These are phyloP conservation scores for Penicillium tannophilum DNA, from an alignment of 495 filamentous ascomycete species.

Conservation along the genomic window DNA sequence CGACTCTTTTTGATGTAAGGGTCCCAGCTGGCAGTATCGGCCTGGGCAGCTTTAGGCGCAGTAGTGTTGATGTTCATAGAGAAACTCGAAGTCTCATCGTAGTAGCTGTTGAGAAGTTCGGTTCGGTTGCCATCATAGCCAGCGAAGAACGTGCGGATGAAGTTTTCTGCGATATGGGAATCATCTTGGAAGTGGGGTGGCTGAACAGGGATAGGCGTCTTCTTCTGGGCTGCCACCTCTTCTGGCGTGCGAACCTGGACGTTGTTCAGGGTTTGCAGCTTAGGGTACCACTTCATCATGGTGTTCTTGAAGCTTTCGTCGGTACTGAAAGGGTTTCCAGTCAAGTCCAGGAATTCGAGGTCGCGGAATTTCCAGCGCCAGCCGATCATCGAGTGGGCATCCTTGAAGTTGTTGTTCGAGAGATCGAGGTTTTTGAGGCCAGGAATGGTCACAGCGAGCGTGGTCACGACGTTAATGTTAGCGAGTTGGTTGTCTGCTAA, in stretches of 20 bases:
- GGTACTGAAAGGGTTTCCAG: constrained; percentile 71
- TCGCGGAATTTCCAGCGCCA: constrained; percentile 79
- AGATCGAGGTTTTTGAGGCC: constrained; percentile 83
- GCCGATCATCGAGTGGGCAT: constrained; percentile 54
- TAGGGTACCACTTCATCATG: constrained; percentile 80
- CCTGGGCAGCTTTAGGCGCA: constrained; percentile 54
- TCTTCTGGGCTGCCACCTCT: constrained; percentile 57
- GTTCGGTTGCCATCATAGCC: constrained; percentile 74
- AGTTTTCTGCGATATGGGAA: constrained; percentile 69
- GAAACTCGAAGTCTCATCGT: constrained; percentile 78
- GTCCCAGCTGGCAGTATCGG: constrained; percentile 60
- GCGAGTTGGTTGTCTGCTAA: constrained; percentile 75
- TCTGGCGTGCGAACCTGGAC: constrained; percentile 69
- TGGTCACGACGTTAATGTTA: constrained; percentile 67
- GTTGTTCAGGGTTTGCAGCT: constrained; percentile 70
- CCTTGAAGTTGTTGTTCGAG: constrained; percentile 73
- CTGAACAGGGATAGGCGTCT: constrained; percentile 67
- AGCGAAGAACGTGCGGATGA: constrained; percentile 72
- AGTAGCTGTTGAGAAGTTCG: constrained; percentile 63
- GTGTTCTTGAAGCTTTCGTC: constrained; percentile 65
- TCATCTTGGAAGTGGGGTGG: constrained; percentile 75
- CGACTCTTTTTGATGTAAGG: constrained; percentile 77
- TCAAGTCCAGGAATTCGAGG: constrained; percentile 76
- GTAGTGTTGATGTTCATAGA: constrained; percentile 72
- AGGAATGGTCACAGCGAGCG: constrained; percentile 74